These are phyloP conservation scores for Phytopythium vexans DNA, from an alignment of 352 stramenopile species.

Conservation along the genomic window DNA sequence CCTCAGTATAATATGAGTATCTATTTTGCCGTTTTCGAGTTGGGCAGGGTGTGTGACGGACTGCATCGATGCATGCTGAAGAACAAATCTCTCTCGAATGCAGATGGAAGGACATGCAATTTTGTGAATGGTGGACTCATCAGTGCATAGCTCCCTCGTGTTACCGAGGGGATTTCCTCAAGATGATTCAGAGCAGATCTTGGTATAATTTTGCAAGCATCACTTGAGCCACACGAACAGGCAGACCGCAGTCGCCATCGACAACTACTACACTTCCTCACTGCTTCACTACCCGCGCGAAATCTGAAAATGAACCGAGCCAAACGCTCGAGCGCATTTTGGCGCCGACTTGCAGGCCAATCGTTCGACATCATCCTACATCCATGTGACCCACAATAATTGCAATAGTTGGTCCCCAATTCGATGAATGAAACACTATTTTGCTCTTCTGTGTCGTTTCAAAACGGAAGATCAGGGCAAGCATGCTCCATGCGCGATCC, in stretches of 20 bases:
- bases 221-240: constrained; percentile 27
- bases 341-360: neutral
- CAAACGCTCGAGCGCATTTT: neutral
- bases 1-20: neutral
- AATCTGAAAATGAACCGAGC: neutral
- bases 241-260: neutral
- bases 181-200: constrained; percentile 81
- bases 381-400: neutral
- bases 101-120: constrained; percentile 1
- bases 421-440: too few species aligned
- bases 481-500: neutral
- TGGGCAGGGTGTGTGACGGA: too few species aligned
- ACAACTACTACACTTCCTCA: neutral
- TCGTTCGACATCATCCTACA: neutral
- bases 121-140: constrained; percentile 34
- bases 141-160: constrained; percentile 70
- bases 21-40: too few species aligned
- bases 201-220: constrained; percentile 79
- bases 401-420: too few species aligned
- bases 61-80: too few species aligned
- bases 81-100: neutral
- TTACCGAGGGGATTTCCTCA: constrained; percentile 83
- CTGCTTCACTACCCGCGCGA: neutral
- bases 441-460: constrained; percentile 17
- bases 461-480: constrained; percentile 12